phyloP scores from a whole-genome alignment of 1,284 basidiomycete species.

The Ceratobasidium theobromae region DNA sequence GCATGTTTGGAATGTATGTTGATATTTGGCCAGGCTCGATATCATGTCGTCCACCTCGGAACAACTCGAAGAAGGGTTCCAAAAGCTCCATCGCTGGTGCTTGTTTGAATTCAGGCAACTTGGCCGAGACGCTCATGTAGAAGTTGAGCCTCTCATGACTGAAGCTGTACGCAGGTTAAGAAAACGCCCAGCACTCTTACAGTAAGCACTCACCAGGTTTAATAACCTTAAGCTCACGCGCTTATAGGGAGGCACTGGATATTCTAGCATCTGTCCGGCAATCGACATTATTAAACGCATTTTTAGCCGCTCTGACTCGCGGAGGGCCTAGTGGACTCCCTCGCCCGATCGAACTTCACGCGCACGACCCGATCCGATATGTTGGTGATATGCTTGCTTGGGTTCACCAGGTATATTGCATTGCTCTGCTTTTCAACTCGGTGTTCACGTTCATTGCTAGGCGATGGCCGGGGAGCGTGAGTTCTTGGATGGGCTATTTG shows the following conservation, averaged over 20 bases:
- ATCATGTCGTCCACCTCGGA: slow-evolving; percentile 82
- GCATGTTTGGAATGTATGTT: background rate
- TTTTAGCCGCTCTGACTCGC: slow-evolving; percentile 85
- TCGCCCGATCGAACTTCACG: slow-evolving; percentile 94
- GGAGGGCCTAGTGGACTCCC: slow-evolving; percentile 87
- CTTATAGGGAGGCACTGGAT: slow-evolving; percentile 69
- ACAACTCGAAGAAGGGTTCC: slow-evolving; percentile 85
- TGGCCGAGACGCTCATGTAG: slow-evolving; percentile 73
- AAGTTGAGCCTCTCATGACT: slow-evolving; percentile 70
- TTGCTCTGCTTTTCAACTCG: background rate
- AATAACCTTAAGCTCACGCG: background rate
- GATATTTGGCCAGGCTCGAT: slow-evolving; percentile 60
- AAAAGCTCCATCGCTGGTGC: slow-evolving; percentile 86
- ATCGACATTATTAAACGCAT: slow-evolving; percentile 72
- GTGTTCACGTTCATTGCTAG: slow-evolving; percentile 4
- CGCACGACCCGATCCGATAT: slow-evolving; percentile 94
- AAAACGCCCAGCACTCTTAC: slow-evolving; percentile 74
- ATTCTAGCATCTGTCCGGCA: slow-evolving; percentile 82
- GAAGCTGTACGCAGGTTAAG: slow-evolving; percentile 76
- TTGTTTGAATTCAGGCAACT: slow-evolving; percentile 84
- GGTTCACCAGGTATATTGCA: slow-evolving; percentile 72
- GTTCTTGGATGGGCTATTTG: slow-evolving; percentile 84
- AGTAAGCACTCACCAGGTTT: slow-evolving; percentile 49
- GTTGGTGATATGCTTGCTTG: slow-evolving; percentile 98
- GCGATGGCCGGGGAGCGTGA: slow-evolving; percentile 92